phyloP scores from a whole-genome alignment of 1,284 basidiomycete genomes.

The Ustilago trichophora region DNA sequence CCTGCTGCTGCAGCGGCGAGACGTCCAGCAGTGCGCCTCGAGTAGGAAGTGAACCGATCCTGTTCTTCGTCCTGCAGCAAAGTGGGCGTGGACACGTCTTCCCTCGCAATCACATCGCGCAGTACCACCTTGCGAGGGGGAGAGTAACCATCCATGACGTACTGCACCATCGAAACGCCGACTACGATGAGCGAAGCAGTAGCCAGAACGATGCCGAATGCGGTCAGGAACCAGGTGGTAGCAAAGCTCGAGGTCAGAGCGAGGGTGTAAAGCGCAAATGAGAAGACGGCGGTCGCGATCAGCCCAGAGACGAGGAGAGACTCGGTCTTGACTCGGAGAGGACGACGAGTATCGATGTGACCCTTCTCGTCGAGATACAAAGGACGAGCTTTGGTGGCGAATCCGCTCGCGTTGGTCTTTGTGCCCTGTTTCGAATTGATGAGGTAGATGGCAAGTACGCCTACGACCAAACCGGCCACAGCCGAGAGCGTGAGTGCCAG shows the following conservation, averaged over 20 bases:
- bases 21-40: slow-evolving; percentile 17
- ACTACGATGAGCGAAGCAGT: slow-evolving; percentile 19
- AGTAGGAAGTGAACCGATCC: slow-evolving; percentile 36
- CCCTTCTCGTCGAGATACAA: slow-evolving; percentile 54
- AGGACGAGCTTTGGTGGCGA: slow-evolving; percentile 23
- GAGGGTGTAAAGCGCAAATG: slow-evolving; percentile 46
- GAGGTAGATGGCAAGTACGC: slow-evolving; percentile 11
- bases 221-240: slow-evolving; percentile 35
- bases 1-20: slow-evolving; percentile 5
- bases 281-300: slow-evolving; percentile 24
- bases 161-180: slow-evolving; percentile 17
- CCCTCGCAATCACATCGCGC: slow-evolving; percentile 34
- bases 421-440: slow-evolving; percentile 14
- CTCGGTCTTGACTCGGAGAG: slow-evolving; percentile 32
- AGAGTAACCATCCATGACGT: slow-evolving; percentile 36
- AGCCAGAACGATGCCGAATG: slow-evolving; percentile 27
- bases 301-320: slow-evolving; percentile 22
- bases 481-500: slow-evolving; percentile 22
- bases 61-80: slow-evolving; percentile 22
- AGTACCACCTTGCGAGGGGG: slow-evolving; percentile 22
- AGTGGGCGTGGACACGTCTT: slow-evolving; percentile 25
- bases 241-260: slow-evolving; percentile 32
- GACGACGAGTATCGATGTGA: slow-evolving; percentile 42
- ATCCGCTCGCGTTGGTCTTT: not conserved
- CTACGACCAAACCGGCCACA: slow-evolving; percentile 13